Evolutionary conservation across 352 stramenopile genomes (phyloP).

Genomic region (Phytophthora tubulina): DNA sequence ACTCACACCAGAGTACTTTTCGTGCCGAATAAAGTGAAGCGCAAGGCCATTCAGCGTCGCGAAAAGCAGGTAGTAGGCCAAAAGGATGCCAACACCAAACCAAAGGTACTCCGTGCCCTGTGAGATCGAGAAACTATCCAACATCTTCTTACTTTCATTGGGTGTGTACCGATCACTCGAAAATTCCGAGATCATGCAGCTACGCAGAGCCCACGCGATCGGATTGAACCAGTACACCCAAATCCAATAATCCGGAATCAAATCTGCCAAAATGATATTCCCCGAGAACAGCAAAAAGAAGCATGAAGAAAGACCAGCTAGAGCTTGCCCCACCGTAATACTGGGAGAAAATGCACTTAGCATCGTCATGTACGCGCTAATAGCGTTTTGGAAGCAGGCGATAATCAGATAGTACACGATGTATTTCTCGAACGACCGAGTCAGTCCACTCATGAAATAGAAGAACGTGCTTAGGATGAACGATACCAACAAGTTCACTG

Average conservation of each 20-base stretch:
- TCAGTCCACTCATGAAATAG: conserved; percentile 1
- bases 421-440: background rate
- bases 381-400: conserved; percentile 17
- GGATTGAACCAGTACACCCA: conserved; percentile 75
- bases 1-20: background rate
- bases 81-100: background rate
- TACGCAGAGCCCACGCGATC: conserved; percentile 38
- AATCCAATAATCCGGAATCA: conserved; percentile 69
- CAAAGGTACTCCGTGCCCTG: conserved; percentile 1
- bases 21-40: conserved; percentile 1
- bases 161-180: background rate
- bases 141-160: background rate
- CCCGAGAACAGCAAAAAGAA: conserved; percentile 70
- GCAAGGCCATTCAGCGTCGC: background rate
- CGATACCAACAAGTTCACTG: background rate
- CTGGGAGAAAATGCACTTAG: background rate
- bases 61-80: background rate
- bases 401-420: conserved; percentile 1
- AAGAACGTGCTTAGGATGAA: background rate
- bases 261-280: conserved; percentile 64
- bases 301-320: conserved; percentile 33
- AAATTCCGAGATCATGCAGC: background rate
- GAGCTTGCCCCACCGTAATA: background rate
- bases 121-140: background rate
- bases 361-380: background rate